Evolutionary conservation across 2,329 filamentous ascomycete genomes (phyloP).

Genomic region (Leptographium procerum): DNA sequence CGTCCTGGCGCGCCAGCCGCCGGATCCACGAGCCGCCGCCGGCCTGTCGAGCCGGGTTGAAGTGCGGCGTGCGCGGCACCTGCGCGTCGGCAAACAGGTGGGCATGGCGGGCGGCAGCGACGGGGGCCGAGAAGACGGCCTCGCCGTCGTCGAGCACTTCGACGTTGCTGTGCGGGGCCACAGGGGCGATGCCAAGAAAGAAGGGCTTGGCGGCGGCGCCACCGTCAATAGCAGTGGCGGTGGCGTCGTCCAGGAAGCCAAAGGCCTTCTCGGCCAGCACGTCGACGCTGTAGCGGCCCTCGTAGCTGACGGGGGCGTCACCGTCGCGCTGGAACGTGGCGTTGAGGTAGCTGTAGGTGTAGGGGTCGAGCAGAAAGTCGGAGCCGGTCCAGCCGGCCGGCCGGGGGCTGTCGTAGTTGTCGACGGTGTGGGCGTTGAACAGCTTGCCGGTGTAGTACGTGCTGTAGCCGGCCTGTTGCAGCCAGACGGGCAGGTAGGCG

Average conservation of each 20-base stretch:
- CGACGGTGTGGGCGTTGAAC: constrained; percentile 50
- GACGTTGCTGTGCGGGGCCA: constrained; percentile 53
- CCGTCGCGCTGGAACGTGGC: constrained; percentile 43
- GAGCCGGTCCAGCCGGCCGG: constrained; percentile 49
- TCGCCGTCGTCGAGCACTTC: constrained; percentile 12
- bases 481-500: constrained; percentile 58
- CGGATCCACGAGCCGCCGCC: constrained; percentile 35
- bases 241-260: constrained; percentile 50
- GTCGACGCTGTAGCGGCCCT: constrained; percentile 43
- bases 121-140: constrained; percentile 30
- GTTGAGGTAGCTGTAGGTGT: constrained; percentile 53
- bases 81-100: constrained; percentile 48
- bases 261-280: constrained; percentile 47
- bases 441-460: constrained; percentile 67
- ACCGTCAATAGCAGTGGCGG: no score
- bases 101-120: constrained; percentile 48
- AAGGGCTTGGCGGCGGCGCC: constrained; percentile 42
- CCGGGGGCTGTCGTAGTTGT: constrained; percentile 49
- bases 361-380: constrained; percentile 46
- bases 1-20: constrained; percentile 27
- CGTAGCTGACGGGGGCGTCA: constrained; percentile 40
- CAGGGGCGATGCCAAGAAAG: constrained; percentile 54
- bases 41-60: constrained; percentile 47
- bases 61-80: constrained; percentile 51
- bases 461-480: constrained; percentile 57